phyloP scores from a whole-genome alignment of 2,329 filamentous ascomycete species.

The Microcera coccophila region DNA sequence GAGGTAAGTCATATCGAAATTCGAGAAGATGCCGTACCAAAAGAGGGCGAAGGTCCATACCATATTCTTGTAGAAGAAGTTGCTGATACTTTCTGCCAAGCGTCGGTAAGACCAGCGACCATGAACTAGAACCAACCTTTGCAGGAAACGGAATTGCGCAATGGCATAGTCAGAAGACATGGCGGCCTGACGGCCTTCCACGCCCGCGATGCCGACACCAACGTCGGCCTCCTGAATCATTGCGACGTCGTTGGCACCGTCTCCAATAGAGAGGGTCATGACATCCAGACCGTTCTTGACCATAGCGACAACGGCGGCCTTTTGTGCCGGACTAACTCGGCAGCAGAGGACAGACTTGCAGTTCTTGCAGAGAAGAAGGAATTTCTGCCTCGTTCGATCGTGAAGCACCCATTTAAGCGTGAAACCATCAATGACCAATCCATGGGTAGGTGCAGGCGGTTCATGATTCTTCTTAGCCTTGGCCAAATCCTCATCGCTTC shows the following conservation, averaged over 20 bases:
- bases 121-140: slow-evolving; percentile 81
- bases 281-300: slow-evolving; percentile 93
- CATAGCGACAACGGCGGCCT: slow-evolving; percentile 93
- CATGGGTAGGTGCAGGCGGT: slow-evolving; percentile 81
- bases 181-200: slow-evolving; percentile 85
- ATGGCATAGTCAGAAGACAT: slow-evolving; percentile 98
- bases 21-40: slow-evolving; percentile 94
- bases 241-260: slow-evolving; percentile 92
- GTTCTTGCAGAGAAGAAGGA: slow-evolving; percentile 91
- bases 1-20: slow-evolving; percentile 94
- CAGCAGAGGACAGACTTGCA: slow-evolving; percentile 97
- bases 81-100: slow-evolving; percentile 87
- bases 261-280: slow-evolving; percentile 90
- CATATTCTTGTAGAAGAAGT: slow-evolving; percentile 99
- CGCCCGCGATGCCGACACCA: slow-evolving; percentile 91
- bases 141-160: slow-evolving; percentile 86
- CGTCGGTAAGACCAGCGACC: slow-evolving; percentile 95
- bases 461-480: slow-evolving; percentile 79
- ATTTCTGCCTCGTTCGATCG: slow-evolving; percentile 81
- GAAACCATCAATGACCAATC: slow-evolving; percentile 91
- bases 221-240: slow-evolving; percentile 98
- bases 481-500: slow-evolving; percentile 79
- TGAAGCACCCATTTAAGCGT: slow-evolving; percentile 84
- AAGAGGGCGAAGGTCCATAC: slow-evolving; percentile 96
- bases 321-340: slow-evolving; percentile 93